phyloP scores from a whole-genome alignment of 441 rosid genomes.

The Aquilaria agallochum region DNA sequence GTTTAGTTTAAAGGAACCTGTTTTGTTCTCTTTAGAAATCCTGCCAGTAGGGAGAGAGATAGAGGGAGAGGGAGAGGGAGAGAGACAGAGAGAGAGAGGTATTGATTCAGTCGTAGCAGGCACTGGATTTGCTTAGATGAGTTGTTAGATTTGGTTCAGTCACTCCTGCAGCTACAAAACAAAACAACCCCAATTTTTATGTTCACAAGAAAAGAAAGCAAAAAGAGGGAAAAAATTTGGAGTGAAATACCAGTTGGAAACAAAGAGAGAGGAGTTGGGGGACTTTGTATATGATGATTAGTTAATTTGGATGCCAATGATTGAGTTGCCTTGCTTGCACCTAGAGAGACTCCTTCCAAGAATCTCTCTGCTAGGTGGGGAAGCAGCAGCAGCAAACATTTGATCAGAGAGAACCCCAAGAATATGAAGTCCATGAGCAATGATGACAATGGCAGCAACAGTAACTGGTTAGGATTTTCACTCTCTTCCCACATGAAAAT shows the following conservation, averaged over 20 bases:
- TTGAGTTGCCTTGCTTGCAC: constrained; percentile 46
- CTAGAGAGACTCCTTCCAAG: constrained; percentile 24
- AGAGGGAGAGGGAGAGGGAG: constrained; percentile 20
- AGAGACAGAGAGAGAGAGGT: constrained; percentile 14
- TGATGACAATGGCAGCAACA: constrained; percentile 41
- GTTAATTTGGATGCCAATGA: constrained; percentile 50
- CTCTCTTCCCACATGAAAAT: constrained; percentile 76
- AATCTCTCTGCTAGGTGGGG: constrained; percentile 15
- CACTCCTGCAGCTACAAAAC: constrained; percentile 29
- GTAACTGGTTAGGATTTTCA: constrained; percentile 77
- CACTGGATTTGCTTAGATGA: constrained; percentile 30
- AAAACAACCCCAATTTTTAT: not conserved
- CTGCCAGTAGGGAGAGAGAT: constrained; percentile 3
- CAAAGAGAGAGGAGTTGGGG: too few species aligned
- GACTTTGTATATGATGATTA: constrained; percentile 21
- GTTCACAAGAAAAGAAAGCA: constrained; percentile 18
- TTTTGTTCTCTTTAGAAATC: constrained; percentile 41
- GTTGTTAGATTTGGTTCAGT: constrained; percentile 34
- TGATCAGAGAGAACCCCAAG: not conserved
- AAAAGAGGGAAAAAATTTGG: not conserved
- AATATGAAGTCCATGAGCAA: constrained; percentile 62
- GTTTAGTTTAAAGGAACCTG: constrained; percentile 62
- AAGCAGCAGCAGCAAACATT: constrained; percentile 14
- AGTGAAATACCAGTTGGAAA: not conserved
- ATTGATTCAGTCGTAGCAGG: constrained; percentile 40